Evolutionary conservation across 2,329 filamentous ascomycete genomes (phyloP).

Genomic region (Colletotrichum australisinense): DNA sequence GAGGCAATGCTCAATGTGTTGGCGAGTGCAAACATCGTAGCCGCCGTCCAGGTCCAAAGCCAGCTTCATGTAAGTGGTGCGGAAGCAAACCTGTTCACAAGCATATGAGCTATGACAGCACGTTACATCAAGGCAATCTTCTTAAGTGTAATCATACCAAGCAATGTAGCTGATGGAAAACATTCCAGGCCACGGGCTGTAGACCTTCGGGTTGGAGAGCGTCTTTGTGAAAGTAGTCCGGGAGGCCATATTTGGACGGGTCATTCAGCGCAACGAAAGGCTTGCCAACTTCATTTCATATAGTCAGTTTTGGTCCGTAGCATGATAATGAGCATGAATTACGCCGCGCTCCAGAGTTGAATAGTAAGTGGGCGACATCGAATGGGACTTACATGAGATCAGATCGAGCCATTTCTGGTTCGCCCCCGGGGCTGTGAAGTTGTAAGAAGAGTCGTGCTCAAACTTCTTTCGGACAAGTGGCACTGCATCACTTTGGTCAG

Average conservation of each 20-base stretch:
- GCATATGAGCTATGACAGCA: neutral
- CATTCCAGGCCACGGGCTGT: constrained; percentile 1
- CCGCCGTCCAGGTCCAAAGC: constrained; percentile 8
- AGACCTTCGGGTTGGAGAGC: constrained; percentile 5
- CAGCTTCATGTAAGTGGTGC: constrained; percentile 10
- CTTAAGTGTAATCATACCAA: neutral
- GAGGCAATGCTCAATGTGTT: constrained; percentile 4
- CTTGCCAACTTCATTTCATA: neutral
- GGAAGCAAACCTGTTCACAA: neutral
- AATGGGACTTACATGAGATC: neutral
- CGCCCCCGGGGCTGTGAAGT: neutral
- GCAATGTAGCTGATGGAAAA: constrained; percentile 5
- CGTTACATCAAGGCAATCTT: neutral
- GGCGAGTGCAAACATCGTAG: neutral
- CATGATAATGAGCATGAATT: neutral
- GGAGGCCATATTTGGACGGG: neutral
- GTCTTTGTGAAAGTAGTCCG: constrained; percentile 5
- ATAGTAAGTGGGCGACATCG: neutral
- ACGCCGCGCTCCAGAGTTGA: neutral
- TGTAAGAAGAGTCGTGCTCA: constrained; percentile 12
- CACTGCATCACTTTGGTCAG: neutral
- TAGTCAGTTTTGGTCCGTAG: neutral
- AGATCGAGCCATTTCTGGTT: constrained; percentile 13
- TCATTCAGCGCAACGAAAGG: neutral
- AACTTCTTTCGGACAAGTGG: constrained; percentile 7